Conservation (phyloP, 768 basidiomycete genomes). For the Leccinum subtestaceum region DNA sequence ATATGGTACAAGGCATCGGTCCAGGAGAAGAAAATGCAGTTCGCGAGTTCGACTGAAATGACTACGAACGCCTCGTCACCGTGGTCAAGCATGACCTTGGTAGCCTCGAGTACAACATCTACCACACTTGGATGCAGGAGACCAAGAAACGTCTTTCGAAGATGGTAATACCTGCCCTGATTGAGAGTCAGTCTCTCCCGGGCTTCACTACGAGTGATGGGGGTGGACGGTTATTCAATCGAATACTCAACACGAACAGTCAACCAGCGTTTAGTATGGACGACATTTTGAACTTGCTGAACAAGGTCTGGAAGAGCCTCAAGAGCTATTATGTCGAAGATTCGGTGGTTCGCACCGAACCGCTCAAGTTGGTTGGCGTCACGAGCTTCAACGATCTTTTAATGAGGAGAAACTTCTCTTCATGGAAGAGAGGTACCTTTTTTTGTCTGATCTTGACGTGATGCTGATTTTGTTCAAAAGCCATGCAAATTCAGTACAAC, state of each 20-base stretch:
- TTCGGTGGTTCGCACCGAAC: slow-evolving; percentile 90
- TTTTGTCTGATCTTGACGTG: background rate
- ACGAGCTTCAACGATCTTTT: slow-evolving; percentile 97
- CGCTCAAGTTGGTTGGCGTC: slow-evolving; percentile 93
- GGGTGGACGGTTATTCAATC: slow-evolving; percentile 89
- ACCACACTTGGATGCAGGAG: slow-evolving; percentile 99
- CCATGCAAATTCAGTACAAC: slow-evolving; percentile 99
- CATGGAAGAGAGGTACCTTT: slow-evolving; percentile 93
- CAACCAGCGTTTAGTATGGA: slow-evolving; percentile 97
- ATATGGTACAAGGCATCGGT: slow-evolving; percentile 97
- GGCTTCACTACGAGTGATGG: slow-evolving; percentile 97
- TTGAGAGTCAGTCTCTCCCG: slow-evolving; percentile 96
- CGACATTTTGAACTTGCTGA: slow-evolving; percentile 92
- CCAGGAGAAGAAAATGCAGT: slow-evolving; percentile 92
- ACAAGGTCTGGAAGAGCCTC: slow-evolving; percentile 98
- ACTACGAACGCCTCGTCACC: slow-evolving; percentile 94
- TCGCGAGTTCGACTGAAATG: slow-evolving; percentile 93
- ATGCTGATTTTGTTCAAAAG: slow-evolving; percentile 40
- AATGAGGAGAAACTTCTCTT: slow-evolving; percentile 98
- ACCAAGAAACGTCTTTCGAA: slow-evolving; percentile 93
- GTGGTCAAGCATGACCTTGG: slow-evolving; percentile 99
- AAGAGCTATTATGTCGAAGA: slow-evolving; percentile 99
- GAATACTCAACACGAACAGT: slow-evolving; percentile 80
- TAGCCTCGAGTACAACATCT: slow-evolving; percentile 98
- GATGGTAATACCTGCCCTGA: slow-evolving; percentile 97